Percentiles rank a stretch among this genome's conserved stretches.
Evolutionary conservation across 768 basidiomycete genomes (phyloP).

Genomic region (Phaeotremella fagi): DNA sequence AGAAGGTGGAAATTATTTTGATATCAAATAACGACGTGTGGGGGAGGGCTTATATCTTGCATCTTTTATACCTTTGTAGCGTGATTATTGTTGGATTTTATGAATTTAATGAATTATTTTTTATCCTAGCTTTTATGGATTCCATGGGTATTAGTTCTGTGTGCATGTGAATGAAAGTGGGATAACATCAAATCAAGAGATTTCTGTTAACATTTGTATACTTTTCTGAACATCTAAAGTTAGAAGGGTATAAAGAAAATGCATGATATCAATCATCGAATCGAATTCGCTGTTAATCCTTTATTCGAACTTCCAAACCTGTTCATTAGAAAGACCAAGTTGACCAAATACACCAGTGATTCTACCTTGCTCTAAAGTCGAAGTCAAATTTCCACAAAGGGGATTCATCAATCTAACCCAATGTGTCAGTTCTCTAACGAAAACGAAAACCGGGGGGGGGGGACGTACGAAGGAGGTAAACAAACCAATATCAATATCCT

Average conservation of each 20-base stretch:
- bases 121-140: no score
- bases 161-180: no score
- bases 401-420: conserved; percentile 29
- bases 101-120: no score
- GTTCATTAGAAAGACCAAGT: conserved; percentile 20
- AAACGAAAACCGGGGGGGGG: neutral
- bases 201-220: no score
- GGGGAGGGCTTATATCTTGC: neutral
- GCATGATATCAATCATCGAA: no score
- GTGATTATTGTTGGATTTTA: no score
- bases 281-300: no score
- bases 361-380: conserved; percentile 33
- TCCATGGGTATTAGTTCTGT: no score
- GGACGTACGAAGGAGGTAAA: conserved; percentile 35
- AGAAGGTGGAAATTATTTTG: no score
- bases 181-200: no score
- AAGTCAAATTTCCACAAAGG: conserved; percentile 27
- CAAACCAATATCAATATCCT: conserved; percentile 33
- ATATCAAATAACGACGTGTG: neutral
- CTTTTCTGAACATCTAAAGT: no score
- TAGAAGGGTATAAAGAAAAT: no score
- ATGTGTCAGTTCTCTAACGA: neutral
- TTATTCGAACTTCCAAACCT: conserved; percentile 40
- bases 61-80: conserved; percentile 4
- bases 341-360: conserved; percentile 35